phyloP scores from a whole-genome alignment of 2,329 filamentous ascomycete genomes.

The Ophiostoma pallidulum region DNA sequence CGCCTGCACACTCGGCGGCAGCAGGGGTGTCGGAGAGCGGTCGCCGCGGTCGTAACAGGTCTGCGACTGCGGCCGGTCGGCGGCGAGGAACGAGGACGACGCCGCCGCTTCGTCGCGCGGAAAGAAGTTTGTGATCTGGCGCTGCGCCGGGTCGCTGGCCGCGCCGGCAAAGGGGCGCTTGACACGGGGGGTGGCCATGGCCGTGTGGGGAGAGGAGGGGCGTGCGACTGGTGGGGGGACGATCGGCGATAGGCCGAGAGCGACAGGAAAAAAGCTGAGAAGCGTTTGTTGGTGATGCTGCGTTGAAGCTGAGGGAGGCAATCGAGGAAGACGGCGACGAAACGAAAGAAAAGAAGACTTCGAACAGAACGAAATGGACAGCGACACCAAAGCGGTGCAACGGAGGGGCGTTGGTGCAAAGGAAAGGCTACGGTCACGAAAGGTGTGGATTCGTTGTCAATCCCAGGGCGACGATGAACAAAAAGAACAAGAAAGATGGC shows the following conservation, averaged over 20 bases:
- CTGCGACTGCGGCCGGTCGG: too few relatives aligned
- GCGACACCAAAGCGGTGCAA: too few relatives aligned
- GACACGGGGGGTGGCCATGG: constrained; percentile 35
- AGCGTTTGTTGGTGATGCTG: too few relatives aligned
- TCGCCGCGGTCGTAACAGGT: too few relatives aligned
- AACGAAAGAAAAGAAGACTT: too few relatives aligned
- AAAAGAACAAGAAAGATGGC: not conserved
- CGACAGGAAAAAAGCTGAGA: too few relatives aligned
- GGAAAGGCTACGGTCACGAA: not conserved
- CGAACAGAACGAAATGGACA: too few relatives aligned
- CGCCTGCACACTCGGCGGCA: constrained; percentile 62
- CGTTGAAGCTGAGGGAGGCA: too few relatives aligned
- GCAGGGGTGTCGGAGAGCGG: constrained; percentile 31
- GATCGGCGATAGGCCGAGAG: too few relatives aligned
- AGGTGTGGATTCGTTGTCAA: not conserved
- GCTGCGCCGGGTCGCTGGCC: constrained; percentile 47
- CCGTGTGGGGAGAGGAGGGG: not conserved
- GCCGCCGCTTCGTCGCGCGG: constrained; percentile 20
- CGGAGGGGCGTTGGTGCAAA: not conserved
- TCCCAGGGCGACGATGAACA: not conserved
- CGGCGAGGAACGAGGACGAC: too few relatives aligned
- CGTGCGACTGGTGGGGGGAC: too few relatives aligned
- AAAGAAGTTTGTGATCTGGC: constrained; percentile 58
- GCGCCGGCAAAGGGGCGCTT: constrained; percentile 55
- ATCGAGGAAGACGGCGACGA: too few relatives aligned